Evolutionary conservation across 106 monocot species (phyloP), one percentile per base, ranked within the genome.

Genomic region (Phalaenopsis aphrodite): DNA sequence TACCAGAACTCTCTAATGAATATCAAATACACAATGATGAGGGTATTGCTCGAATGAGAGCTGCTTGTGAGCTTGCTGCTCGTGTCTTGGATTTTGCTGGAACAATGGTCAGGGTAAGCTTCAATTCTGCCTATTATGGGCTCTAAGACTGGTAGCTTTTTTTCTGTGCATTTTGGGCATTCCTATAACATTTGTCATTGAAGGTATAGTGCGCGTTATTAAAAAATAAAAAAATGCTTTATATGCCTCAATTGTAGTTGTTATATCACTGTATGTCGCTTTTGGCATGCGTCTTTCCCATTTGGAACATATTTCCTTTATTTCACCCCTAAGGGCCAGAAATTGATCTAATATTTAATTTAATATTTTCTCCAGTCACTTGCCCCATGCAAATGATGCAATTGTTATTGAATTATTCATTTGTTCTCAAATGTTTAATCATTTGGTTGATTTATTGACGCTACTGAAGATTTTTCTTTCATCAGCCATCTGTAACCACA

Each of bases 401-500:
- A 42, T 15, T 74, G 74, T 45, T 8, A 43, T 74, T 74, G 36
- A 42, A 45, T 45, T 45, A 45, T 74, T 45, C 18, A 6, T 74
- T 43, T 74, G n/a, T 49, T 30, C 0, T 47, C 21, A 49, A 41
- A 49, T 76, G 41, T 45, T 76, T 52, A 18, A 49, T 74, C 43
- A 11, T 47, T 76, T 48, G 23, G 8, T 24, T 76, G 12, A 76
- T 11, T 49, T 49, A 52, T 74, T 43, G 49, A 11, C 49, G 23
- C 3, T 0, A 76, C 49, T 47, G n/a, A 49, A 76, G 47, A 49
- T 75, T 36, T 77, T 24, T 79, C 42, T 84, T 17, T 83, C 78
- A 69, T 82, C 89, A 99, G 99, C 95, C 95, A 85, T 93, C 99
- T 79, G 79, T 99, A 84, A 99, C 99, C 74, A 99, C 99, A 78